Evolutionary conservation across 345 rosid genomes (phyloP), one percentile per base, ranked within the genome.

Genomic region (Bretschneidera sinensis): DNA sequence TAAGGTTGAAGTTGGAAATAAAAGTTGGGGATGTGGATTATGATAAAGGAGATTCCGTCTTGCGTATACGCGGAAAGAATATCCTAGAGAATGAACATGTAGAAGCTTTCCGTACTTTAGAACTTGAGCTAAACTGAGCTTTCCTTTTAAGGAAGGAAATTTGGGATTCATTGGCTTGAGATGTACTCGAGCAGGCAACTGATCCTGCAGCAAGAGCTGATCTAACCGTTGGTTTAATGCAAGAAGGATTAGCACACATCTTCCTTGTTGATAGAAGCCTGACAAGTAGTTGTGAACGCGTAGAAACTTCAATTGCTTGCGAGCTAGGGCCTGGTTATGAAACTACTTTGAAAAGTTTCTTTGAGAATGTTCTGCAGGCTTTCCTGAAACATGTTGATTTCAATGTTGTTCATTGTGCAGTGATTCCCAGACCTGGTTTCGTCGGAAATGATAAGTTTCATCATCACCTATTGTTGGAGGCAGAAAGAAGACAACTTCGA

Each of bases 151-250:
- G 84, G 74, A 86, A 86, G 88, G 92, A n/a, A n/a, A n/a, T n/a
- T n/a, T n/a, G n/a, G n/a, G n/a, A n/a, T n/a, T 83, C 60, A n/a
- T n/a, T n/a, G n/a, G n/a, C n/a, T n/a, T n/a, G n/a, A n/a, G n/a
- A n/a, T n/a, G n/a, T n/a, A n/a, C n/a, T n/a, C n/a, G n/a, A n/a
- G n/a, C n/a, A n/a, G n/a, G n/a, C n/a, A n/a, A n/a, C n/a, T n/a
- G 98, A 89, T 78, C 95, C 96, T 31, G 77, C 88, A 62, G 98
- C 97, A 43, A 84, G 92, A 83, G 96, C 98, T 54, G 96, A 89
- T 78, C 86, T 92, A 18, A 91, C 92, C 55, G 82, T 92, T 71
- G 76, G 87, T 76, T 72, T 92, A 68, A 84, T 92, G 98, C 98
- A 89, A 87, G 98, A 92, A 86, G 98, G 98, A 71, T 74, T 89